A percentile compares a stretch with the other conserved stretches of the same genome.
phyloP scores from a whole-genome alignment of 163 green algal genomes.

The Smithsoniella earleae region DNA sequence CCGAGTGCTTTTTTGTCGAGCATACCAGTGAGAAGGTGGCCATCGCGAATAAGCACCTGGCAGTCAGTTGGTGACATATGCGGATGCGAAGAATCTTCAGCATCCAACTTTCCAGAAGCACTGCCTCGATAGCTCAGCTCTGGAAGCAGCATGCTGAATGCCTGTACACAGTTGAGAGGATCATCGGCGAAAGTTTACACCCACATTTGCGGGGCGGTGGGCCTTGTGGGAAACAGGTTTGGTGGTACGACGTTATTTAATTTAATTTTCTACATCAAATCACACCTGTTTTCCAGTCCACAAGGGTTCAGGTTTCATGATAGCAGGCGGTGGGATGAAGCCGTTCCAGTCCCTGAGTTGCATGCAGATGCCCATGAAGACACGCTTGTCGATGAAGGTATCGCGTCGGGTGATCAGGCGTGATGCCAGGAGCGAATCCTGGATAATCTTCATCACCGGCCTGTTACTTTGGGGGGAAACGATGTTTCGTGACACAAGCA shows the following conservation, averaged over 20 bases:
- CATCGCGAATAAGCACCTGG: constrained; percentile 78
- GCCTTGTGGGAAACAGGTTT: no score
- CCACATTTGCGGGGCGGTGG: no score
- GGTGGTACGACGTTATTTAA: no score
- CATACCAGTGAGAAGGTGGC: constrained; percentile 75
- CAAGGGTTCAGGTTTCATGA: constrained; percentile 90
- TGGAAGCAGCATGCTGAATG: constrained; percentile 20
- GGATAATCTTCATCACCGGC: constrained; percentile 97
- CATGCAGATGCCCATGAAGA: constrained; percentile 97
- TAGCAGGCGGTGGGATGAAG: constrained; percentile 72
- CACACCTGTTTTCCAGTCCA: constrained; percentile 95
- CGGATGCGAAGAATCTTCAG: not conserved
- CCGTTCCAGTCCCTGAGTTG: constrained; percentile 93
- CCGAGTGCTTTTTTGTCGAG: constrained; percentile 97
- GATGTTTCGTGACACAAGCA: constrained; percentile 96
- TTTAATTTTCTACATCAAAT: no score
- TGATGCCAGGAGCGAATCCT: constrained; percentile 86
- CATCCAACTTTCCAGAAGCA: constrained; percentile 13
- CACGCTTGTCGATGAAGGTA: constrained; percentile 90
- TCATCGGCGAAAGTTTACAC: not conserved
- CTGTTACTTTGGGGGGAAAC: constrained; percentile 93
- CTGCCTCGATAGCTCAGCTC: constrained; percentile 5
- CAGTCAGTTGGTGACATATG: constrained; percentile 28
- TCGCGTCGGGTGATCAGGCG: constrained; percentile 94
- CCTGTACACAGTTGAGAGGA: no score